Evolutionary conservation across 352 stramenopile species (phyloP).

Genomic region (Blastocystis sp.): DNA sequence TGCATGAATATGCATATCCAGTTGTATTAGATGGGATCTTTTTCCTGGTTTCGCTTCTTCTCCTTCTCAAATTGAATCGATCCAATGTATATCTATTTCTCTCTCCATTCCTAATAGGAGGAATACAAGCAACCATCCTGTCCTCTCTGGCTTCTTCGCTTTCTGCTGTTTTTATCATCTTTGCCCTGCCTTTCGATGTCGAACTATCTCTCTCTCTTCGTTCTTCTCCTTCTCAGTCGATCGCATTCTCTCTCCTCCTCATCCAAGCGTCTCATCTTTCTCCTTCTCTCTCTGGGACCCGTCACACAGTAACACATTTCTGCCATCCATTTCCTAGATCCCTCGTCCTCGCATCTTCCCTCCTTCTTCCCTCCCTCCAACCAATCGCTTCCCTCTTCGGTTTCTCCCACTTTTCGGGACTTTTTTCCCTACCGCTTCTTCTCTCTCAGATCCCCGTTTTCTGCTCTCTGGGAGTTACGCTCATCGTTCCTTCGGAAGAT

Average conservation of each 20-base stretch:
- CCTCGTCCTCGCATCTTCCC: not conserved
- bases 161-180: conserved; percentile 9
- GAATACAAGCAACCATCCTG: no score
- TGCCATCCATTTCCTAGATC: not conserved
- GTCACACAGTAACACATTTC: not conserved
- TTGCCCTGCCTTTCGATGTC: not conserved
- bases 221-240: not conserved
- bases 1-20: not conserved
- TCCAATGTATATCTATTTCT: no score
- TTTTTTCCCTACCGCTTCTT: not conserved
- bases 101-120: not conserved
- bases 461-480: not conserved
- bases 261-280: not conserved
- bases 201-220: not conserved
- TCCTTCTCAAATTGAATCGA: not conserved
- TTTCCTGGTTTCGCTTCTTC: not conserved
- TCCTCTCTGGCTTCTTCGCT: not conserved
- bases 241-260: not conserved
- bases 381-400: not conserved
- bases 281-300: not conserved
- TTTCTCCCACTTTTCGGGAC: not conserved
- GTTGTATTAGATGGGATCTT: not conserved
- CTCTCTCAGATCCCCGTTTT: not conserved
- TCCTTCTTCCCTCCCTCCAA: not conserved
- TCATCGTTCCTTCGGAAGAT: no score